Evolutionary conservation across 2,329 filamentous ascomycete genomes (phyloP).

Genomic region (Sporothrix mexicana): DNA sequence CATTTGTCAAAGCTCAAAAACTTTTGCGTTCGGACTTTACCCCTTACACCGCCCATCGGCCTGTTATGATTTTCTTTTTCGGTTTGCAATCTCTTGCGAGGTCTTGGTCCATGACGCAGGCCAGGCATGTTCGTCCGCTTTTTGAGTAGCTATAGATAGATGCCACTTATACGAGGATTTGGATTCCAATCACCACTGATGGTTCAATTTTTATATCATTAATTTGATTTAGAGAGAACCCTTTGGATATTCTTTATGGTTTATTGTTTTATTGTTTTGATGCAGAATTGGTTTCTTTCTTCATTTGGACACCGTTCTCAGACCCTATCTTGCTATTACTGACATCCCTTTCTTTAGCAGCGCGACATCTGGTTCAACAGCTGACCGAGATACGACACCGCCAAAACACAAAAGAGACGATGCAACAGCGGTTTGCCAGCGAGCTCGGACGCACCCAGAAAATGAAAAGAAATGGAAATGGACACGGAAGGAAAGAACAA

Average conservation of each 20-base stretch:
- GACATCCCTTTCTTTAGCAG: not conserved
- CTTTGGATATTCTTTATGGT: not conserved
- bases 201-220: too few relatives aligned
- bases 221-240: not conserved
- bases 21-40: not conserved
- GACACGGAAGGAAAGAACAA: slow-evolving; percentile 9
- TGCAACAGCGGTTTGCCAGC: not conserved
- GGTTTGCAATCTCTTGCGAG: not conserved
- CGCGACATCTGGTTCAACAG: not conserved
- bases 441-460: slow-evolving; percentile 14
- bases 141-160: not conserved
- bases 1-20: slow-evolving; percentile 12
- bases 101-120: not conserved
- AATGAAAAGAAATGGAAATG: not conserved
- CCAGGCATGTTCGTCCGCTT: not conserved
- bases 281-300: too few relatives aligned
- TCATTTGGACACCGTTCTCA: too few relatives aligned
- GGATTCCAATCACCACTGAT: not conserved
- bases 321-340: not conserved
- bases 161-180: slow-evolving; percentile 12
- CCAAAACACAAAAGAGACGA: not conserved
- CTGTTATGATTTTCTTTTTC: slow-evolving; percentile 5
- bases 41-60: not conserved
- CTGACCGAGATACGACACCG: not conserved
- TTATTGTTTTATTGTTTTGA: not conserved